Evolutionary conservation across 768 basidiomycete genomes (phyloP), one percentile per base, ranked within the genome.

Genomic region (Leucosporidium creatinivorum): DNA sequence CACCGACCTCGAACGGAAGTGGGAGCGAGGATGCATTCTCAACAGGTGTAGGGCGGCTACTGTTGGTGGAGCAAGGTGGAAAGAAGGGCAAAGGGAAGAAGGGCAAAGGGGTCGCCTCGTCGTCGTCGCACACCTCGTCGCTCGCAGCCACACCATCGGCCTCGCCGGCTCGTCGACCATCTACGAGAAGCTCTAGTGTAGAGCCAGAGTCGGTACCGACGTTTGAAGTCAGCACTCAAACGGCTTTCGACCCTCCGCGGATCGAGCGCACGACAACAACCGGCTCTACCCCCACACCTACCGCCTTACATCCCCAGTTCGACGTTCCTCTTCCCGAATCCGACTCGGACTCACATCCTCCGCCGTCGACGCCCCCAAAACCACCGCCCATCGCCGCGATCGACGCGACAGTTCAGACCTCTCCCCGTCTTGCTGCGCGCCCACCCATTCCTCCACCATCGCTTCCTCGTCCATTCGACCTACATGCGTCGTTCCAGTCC

Each of bases 401-500:
- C 55, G 39, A 58, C 58, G 58, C 58, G 18, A 21, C 39, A 13
- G 39, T 58, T n/a, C 58, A 58, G 58, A 58, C 58, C 44, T 58
- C 58, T 8, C 58, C 58, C 1, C n/a, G 13, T 13, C 58, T 48
- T 15, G 17, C 39, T 44, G 39, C 39, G 39, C 39, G 26, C 15
- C 58, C 33, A 4, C 10, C 58, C 21, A 47, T n/a, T 6, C 25
- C 58, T 6, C 39, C n/a, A 12, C 55, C 30, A 31, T 44, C 58
- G 1, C 36, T 25, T 3, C 33, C 28, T 6, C 39, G 26, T 25
- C n/a, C 44, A 4, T 70, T 63, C 63, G 62, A 70, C 63, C 63
- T 73, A 9, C 67, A 70, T 44, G 69, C 73, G 17, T 65, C 69
- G 12, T 70, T 68, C 55, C 69, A 66, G 23, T 55, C 69, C 3